Base-by-base conservation (phyloP, 805 yeast genomes). In the Barnettozyma vustinii region DNA sequence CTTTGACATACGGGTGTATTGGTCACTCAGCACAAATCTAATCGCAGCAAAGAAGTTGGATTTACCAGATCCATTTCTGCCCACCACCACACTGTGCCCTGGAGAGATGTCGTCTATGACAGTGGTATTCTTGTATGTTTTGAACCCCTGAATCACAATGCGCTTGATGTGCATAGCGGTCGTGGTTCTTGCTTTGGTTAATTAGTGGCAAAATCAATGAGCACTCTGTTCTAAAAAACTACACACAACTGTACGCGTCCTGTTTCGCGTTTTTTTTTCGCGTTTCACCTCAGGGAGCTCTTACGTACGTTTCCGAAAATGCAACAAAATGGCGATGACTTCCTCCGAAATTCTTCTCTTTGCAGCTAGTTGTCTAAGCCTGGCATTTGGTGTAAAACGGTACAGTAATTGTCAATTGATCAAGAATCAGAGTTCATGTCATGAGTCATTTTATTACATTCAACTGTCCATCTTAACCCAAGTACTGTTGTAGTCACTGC, bases 61-160 rank as follows among this genome's bases (percentile, higher is more conserved):
- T 64, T 94, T 92, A 9, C 99, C 99, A 9, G 96, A 87, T n/a
- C 97, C 97, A 67, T 91, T 91, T 45, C 96, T 71, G 2, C 97
- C 97, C 30, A 91, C 89, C 15, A 86, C 81, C 19, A 92, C 95
- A 67, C 92, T 92, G 61, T 84, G 85, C 47, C 80, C 80, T 0
- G 96, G 92, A 1, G 95, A 84, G 30, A 94, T 71, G 15, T 79
- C 73, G 39, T 86, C 94, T 12, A 91, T 79, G 4, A 80, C 76
- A 0, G 96, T 87, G 37, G 88, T 82, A 59, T 87, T 84, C 67
- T 86, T 85, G 64, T 90, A 92, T 53, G 98, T 90, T 68, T 89
- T 90, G 72, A 92, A 92, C 33, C 98, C 98, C 63, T 89, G 95
- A 47, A 92, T 86, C 10, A 80, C 76, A 41, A 92, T 87, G 63